Conservation (phyloP, 352 stramenopile species). For the Phytophthora chlamydospora region DNA sequence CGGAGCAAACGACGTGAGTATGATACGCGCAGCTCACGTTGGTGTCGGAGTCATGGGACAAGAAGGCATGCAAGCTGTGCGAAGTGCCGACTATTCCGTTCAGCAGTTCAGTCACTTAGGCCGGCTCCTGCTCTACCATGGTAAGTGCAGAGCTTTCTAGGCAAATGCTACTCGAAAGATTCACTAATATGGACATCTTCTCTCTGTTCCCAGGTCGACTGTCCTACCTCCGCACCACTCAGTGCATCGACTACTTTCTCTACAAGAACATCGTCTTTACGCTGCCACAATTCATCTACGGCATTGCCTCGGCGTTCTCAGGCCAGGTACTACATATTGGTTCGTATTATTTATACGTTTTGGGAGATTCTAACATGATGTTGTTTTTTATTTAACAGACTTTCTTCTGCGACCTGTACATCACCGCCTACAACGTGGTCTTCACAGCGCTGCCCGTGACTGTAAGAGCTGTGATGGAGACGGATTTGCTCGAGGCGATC, state of each 20-base stretch:
- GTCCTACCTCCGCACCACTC: slow-evolving; percentile 95
- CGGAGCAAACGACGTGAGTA: slow-evolving; percentile 99
- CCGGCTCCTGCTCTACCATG: slow-evolving; percentile 75
- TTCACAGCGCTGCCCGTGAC: slow-evolving; percentile 93
- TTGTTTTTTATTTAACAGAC: slow-evolving; percentile 41
- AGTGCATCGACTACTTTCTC: slow-evolving; percentile 98
- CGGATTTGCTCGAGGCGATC: slow-evolving; percentile 69
- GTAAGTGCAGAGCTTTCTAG: slow-evolving; percentile 19
- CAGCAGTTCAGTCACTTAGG: slow-evolving; percentile 86
- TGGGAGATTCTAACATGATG: not conserved
- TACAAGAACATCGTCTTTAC: slow-evolving; percentile 99
- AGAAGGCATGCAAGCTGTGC: slow-evolving; percentile 93
- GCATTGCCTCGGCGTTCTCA: slow-evolving; percentile 88
- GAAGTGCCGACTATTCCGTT: slow-evolving; percentile 81
- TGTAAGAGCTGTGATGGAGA: slow-evolving; percentile 76
- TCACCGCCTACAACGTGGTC: slow-evolving; percentile 95
- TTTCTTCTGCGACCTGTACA: slow-evolving; percentile 85
- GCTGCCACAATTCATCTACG: slow-evolving; percentile 89
- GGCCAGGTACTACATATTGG: slow-evolving; percentile 51
- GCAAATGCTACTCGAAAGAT: not conserved
- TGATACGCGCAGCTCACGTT: slow-evolving; percentile 99
- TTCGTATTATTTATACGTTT: not conserved
- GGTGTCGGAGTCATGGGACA: slow-evolving; percentile 98
- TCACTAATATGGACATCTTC: not conserved
- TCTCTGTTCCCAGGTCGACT: slow-evolving; percentile 77